Conservation (phyloP, 2,329 filamentous ascomycete species). For the Alternaria panax region DNA sequence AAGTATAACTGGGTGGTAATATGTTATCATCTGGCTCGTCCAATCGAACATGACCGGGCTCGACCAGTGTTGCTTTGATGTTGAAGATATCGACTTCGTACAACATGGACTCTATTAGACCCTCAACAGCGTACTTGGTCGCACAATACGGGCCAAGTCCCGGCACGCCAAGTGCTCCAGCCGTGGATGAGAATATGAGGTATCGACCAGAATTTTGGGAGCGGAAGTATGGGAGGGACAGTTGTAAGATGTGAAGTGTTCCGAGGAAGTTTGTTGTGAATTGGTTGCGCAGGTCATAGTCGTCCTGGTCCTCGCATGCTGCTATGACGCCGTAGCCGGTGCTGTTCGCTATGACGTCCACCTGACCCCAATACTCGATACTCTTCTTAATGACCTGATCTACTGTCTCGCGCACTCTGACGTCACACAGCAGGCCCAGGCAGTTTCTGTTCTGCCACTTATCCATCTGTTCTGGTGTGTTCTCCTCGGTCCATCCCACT, state of each 20-base stretch:
- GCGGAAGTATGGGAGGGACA: conserved; percentile 86
- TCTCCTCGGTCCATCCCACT: conserved; percentile 84
- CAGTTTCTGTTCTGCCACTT: conserved; percentile 72
- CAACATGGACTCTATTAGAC: conserved; percentile 92
- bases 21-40: conserved; percentile 73
- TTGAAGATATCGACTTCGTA: conserved; percentile 94
- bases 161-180: conserved; percentile 90
- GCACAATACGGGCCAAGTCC: conserved; percentile 94
- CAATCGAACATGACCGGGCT: conserved; percentile 85
- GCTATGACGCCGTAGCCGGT: conserved; percentile 96
- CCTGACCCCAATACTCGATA: conserved; percentile 76
- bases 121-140: conserved; percentile 96
- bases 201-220: conserved; percentile 78
- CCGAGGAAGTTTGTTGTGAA: conserved; percentile 99
- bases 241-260: conserved; percentile 89
- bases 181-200: conserved; percentile 92
- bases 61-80: conserved; percentile 91
- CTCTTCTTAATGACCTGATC: conserved; percentile 72
- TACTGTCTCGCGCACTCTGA: conserved; percentile 82
- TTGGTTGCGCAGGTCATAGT: conserved; percentile 91
- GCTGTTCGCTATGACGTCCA: conserved; percentile 89
- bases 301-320: conserved; percentile 95
- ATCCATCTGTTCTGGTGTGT: conserved; percentile 74
- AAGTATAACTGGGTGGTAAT: conserved; percentile 25
- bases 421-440: conserved; percentile 85